Percentiles rank a stretch among this genome's conserved stretches.
phyloP scores from a whole-genome alignment of 2,329 filamentous ascomycete species.

The Lachnellula arida region DNA sequence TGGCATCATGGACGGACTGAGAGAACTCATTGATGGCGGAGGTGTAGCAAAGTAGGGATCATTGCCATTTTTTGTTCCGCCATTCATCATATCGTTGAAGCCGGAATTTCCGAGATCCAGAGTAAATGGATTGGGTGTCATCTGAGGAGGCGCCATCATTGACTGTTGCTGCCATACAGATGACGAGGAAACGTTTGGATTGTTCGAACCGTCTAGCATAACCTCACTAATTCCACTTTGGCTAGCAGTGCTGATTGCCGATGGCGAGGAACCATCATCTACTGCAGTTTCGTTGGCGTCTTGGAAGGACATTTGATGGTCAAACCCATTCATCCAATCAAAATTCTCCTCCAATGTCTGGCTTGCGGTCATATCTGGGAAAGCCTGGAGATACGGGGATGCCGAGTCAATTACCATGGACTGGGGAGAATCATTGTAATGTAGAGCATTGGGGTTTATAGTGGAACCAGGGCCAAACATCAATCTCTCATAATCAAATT shows the following conservation, averaged over 20 bases:
- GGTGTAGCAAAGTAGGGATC: conserved; percentile 78
- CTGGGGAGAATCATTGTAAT: conserved; percentile 76
- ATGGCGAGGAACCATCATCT: conserved; percentile 82
- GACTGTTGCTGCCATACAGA: conserved; percentile 67
- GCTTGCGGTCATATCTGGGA: conserved; percentile 52
- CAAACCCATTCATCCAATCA: conserved; percentile 81
- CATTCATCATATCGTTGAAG: conserved; percentile 71
- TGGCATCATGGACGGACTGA: conserved; percentile 68
- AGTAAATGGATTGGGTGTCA: conserved; percentile 62
- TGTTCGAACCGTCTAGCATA: conserved; percentile 78
- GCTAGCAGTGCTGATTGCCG: conserved; percentile 90
- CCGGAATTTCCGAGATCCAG: conserved; percentile 70
- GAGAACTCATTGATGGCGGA: conserved; percentile 65
- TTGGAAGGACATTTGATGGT: conserved; percentile 68
- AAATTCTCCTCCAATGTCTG: conserved; percentile 71
- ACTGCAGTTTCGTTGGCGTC: conserved; percentile 72
- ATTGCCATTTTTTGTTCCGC: conserved; percentile 65
- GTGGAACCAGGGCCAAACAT: conserved; percentile 68
- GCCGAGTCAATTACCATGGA: conserved; percentile 58
- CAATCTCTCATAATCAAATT: conserved; percentile 65
- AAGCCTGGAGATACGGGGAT: conserved; percentile 54
- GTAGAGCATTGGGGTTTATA: conserved; percentile 69
- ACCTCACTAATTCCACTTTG: conserved; percentile 88
- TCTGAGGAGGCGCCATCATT: conserved; percentile 63
- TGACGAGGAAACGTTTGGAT: conserved; percentile 48